Percentiles rank a stretch among this genome's conserved stretches.
These are phyloP conservation scores for Pseudocercospora vitis DNA, from an alignment of 2,329 filamentous ascomycete species.

Conservation along the genomic window DNA sequence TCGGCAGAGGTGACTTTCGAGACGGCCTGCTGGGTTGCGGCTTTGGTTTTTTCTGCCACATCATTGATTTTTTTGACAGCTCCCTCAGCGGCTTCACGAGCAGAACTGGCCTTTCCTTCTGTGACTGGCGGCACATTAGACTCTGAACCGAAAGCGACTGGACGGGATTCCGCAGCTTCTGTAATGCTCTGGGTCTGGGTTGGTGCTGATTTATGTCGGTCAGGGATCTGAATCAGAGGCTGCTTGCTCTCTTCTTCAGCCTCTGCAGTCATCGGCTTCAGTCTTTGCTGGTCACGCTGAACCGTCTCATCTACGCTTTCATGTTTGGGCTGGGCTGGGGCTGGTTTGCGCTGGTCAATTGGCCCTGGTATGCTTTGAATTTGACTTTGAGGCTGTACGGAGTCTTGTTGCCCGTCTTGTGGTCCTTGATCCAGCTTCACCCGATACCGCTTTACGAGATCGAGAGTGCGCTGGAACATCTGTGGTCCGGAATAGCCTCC, in stretches of 20 bases:
- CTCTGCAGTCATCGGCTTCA: constrained; percentile 35
- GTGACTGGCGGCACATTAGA: constrained; percentile 10
- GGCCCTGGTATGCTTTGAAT: constrained; percentile 15
- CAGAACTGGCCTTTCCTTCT: constrained; percentile 13
- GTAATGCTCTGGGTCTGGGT: constrained; percentile 14
- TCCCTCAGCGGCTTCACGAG: constrained; percentile 23
- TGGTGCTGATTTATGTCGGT: constrained; percentile 29
- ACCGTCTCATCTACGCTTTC: constrained; percentile 28
- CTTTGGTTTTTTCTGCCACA: constrained; percentile 11
- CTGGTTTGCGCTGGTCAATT: constrained; percentile 3
- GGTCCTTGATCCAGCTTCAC: constrained; percentile 49
- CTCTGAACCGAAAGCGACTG: constrained; percentile 10
- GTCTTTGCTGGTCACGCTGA: constrained; percentile 33
- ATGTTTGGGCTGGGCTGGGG: neutral
- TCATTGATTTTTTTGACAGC: constrained; percentile 25
- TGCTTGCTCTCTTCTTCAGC: constrained; percentile 35
- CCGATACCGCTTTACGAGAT: constrained; percentile 77
- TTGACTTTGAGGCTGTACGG: constrained; percentile 12
- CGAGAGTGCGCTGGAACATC: constrained; percentile 77
- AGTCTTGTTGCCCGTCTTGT: constrained; percentile 21
- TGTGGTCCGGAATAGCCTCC: constrained; percentile 90
- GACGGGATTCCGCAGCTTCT: constrained; percentile 12
- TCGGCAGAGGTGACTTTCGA: neutral
- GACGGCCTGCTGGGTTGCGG: constrained; percentile 26
- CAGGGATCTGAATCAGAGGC: constrained; percentile 36